Evolutionary conservation across 2,329 filamentous ascomycete genomes (phyloP).

Genomic region (Cytospora mali): DNA sequence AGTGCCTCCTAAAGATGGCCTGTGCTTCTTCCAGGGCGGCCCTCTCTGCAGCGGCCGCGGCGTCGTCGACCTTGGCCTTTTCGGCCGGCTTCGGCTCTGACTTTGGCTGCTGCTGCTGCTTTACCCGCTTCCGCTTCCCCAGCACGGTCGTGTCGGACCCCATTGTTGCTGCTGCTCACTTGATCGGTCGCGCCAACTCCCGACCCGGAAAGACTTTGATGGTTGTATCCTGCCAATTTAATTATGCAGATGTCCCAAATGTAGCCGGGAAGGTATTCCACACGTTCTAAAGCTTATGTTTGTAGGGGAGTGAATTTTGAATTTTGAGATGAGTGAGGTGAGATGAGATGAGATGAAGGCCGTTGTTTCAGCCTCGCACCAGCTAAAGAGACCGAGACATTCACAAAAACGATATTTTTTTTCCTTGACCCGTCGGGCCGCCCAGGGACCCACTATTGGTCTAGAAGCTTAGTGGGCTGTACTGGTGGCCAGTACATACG

Average conservation of each 20-base stretch:
- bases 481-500: no score
- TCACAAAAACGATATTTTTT: neutral
- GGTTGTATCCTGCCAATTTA: neutral
- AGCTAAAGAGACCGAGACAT: neutral
- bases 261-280: neutral
- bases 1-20: conserved; percentile 79
- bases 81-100: conserved; percentile 5
- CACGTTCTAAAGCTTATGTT: no score
- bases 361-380: neutral
- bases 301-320: conserved; percentile 11
- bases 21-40: conserved; percentile 57
- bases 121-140: conserved; percentile 26
- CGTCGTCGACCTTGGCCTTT: conserved; percentile 11
- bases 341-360: neutral
- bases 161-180: conserved; percentile 10
- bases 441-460: conserved; percentile 6
- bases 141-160: conserved; percentile 14
- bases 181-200: neutral
- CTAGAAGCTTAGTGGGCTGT: conserved; percentile 4
- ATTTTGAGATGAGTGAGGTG: neutral
- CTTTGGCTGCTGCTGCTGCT: conserved; percentile 9
- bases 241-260: neutral
- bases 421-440: neutral
- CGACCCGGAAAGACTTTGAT: neutral
- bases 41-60: conserved; percentile 18